These are phyloP conservation scores for Schoenoplectus triqueter DNA, from an alignment of 202 grass and related monocot genomes.

Conservation along the genomic window DNA sequence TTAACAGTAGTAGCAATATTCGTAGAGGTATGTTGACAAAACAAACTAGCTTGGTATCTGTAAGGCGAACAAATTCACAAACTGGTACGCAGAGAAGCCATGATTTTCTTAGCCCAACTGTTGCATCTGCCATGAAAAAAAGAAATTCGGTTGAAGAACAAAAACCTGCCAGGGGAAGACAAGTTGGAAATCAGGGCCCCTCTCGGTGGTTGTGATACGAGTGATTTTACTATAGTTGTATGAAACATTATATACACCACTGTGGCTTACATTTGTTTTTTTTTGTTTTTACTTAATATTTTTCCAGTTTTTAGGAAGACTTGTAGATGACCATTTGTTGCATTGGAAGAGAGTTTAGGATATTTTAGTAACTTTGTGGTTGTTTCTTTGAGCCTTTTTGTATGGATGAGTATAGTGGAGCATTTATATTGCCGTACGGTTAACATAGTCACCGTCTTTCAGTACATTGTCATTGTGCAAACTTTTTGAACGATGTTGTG, in stretches of 20 bases:
- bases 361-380: slow-evolving; percentile 4
- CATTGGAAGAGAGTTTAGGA: slow-evolving; percentile 17
- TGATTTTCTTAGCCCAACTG: slow-evolving; percentile 73
- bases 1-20: slow-evolving; percentile 35
- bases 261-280: slow-evolving; percentile 26
- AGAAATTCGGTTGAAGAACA: slow-evolving; percentile 49
- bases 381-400: slow-evolving; percentile 10
- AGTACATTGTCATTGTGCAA: not conserved
- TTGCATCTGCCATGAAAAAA: slow-evolving; percentile 82
- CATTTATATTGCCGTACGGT: not conserved
- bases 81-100: slow-evolving; percentile 77
- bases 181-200: slow-evolving; percentile 24
- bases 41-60: slow-evolving; percentile 60
- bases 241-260: slow-evolving; percentile 16
- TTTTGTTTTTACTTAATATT: not conserved
- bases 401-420: slow-evolving; percentile 13
- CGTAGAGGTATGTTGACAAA: slow-evolving; percentile 42
- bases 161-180: slow-evolving; percentile 32
- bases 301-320: not conserved
- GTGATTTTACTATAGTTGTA: slow-evolving; percentile 9
- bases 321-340: slow-evolving; percentile 25
- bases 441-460: slow-evolving; percentile 12
- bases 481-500: slow-evolving; percentile 15
- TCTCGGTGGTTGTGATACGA: slow-evolving; percentile 34
- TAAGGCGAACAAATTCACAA: slow-evolving; percentile 66